A percentile compares a stretch with the other conserved stretches of the same genome.
Conservation (phyloP, 306 rosid species). For the Cicer arietinum region DNA sequence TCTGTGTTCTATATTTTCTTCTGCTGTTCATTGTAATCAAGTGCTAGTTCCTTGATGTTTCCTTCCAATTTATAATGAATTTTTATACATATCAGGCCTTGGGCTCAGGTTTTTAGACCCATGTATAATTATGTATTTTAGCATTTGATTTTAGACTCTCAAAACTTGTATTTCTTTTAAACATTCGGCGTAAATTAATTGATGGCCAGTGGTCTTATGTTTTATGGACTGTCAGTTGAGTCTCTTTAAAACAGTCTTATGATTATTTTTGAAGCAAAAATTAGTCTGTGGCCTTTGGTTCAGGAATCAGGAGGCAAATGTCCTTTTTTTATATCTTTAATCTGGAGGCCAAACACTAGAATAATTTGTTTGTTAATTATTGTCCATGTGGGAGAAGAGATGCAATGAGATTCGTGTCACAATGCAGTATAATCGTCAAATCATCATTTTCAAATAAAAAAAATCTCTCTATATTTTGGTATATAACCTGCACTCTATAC, state of each 20-base stretch:
- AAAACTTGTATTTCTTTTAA: constrained; percentile 34
- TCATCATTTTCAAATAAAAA: constrained; percentile 6
- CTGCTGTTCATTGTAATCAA: no score
- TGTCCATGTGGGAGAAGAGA: constrained; percentile 1
- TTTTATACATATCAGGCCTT: neutral
- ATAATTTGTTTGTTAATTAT: neutral
- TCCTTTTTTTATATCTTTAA: constrained; percentile 7
- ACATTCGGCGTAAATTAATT: constrained; percentile 24
- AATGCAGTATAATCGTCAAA: neutral
- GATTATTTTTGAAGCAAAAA: constrained; percentile 30
- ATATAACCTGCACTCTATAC: constrained; percentile 20
- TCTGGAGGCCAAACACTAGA: constrained; percentile 26
- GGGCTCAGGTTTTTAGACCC: neutral
- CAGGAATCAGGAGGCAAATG: constrained; percentile 7
- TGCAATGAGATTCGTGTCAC: constrained; percentile 19
- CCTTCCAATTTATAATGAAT: neutral
- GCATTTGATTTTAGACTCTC: constrained; percentile 1
- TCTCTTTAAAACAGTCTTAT: constrained; percentile 20
- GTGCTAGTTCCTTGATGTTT: neutral
- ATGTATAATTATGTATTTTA: constrained; percentile 3
- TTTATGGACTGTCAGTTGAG: constrained; percentile 13
- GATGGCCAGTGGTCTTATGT: constrained; percentile 1
- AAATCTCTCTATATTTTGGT: neutral
- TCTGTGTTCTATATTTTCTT: neutral
- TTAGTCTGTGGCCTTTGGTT: constrained; percentile 7